Evolutionary conservation across 148 eudicot genomes (phyloP), one percentile per base, ranked within the genome.

Genomic region (Rhododendron mucronatum): DNA sequence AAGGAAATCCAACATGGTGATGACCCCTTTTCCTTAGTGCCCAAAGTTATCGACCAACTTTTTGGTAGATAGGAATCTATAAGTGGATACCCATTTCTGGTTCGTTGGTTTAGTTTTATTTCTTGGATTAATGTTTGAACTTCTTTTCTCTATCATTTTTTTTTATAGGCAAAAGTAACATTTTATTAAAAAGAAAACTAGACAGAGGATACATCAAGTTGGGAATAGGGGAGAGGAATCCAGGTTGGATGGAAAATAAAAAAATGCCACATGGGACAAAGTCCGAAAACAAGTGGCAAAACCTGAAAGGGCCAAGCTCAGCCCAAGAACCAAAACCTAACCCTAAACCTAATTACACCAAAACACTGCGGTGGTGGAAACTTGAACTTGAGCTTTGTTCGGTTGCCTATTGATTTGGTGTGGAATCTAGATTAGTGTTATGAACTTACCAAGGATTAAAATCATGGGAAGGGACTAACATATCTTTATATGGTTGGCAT

Each of bases 1-100:
- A 48, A 51, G 85, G 53, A 37, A 48, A 44, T 7, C 5, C 61
- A 69, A 69, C 53, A 12, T 67, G 77, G 35, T 5, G 20, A 83
- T 83, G 76, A 26, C 23, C 77, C 65, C 85, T 44, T 78, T 44
- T 63, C 78, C 85, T 67, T 67, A 37, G 41, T 39, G 15, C 76
- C 71, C 53, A 67, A 83, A 53, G 7, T 47, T 47, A 47, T 47
- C 50, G 50, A 21, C 67, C 67, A 59, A 59, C 67, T 59, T 59
- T 41, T 59, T 59, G 69, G 28, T 9, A 7, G 30, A 63, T 21
- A 23, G 28, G 69, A 63, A 23, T 63, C 69, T 30, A 63, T 63
- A 7, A 20, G 26, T 63, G 30, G 69, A 21, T 63, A 63, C 28
- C 30, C 28, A 23, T 78, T 45, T 44, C 28, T 44, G 45, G 51